Percentiles rank a stretch among this genome's conserved stretches.
Evolutionary conservation across 2,329 filamentous ascomycete genomes (phyloP).

Genomic region (Anisogramma anomala): DNA sequence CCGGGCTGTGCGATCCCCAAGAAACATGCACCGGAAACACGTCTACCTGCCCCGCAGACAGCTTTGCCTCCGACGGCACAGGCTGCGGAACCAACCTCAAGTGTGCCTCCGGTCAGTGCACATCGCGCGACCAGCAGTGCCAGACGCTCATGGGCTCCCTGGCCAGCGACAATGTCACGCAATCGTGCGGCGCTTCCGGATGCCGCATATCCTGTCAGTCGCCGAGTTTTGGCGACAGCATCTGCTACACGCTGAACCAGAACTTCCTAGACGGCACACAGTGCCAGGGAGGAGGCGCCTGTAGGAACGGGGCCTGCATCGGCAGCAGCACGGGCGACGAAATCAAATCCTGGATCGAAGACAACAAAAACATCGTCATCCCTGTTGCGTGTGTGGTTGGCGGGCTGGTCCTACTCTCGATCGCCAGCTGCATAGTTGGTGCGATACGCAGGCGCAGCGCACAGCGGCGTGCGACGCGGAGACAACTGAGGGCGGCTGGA

Average conservation of each 20-base stretch:
- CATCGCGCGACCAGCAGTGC: slow-evolving; percentile 82
- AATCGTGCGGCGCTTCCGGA: slow-evolving; percentile 60
- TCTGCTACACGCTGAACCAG: slow-evolving; percentile 69
- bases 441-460: slow-evolving; percentile 4
- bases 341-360: slow-evolving; percentile 62
- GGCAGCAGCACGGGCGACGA: slow-evolving; percentile 59
- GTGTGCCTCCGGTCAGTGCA: slow-evolving; percentile 91
- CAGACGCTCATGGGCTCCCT: slow-evolving; percentile 68
- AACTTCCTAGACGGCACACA: slow-evolving; percentile 88
- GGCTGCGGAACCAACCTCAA: slow-evolving; percentile 63
- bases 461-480: not conserved
- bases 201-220: slow-evolving; percentile 70
- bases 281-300: slow-evolving; percentile 70
- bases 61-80: slow-evolving; percentile 56
- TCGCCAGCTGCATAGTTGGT: slow-evolving; percentile 51
- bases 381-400: slow-evolving; percentile 64
- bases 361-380: slow-evolving; percentile 73
- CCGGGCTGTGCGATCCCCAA: slow-evolving; percentile 70
- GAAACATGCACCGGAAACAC: slow-evolving; percentile 69
- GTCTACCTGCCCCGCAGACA: slow-evolving; percentile 63
- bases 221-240: slow-evolving; percentile 51
- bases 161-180: slow-evolving; percentile 63
- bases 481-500: not conserved
- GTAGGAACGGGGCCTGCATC: slow-evolving; percentile 64
- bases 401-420: slow-evolving; percentile 54